Conservation (phyloP, 179 eudicot genomes). For the Beta macrorhiza region DNA sequence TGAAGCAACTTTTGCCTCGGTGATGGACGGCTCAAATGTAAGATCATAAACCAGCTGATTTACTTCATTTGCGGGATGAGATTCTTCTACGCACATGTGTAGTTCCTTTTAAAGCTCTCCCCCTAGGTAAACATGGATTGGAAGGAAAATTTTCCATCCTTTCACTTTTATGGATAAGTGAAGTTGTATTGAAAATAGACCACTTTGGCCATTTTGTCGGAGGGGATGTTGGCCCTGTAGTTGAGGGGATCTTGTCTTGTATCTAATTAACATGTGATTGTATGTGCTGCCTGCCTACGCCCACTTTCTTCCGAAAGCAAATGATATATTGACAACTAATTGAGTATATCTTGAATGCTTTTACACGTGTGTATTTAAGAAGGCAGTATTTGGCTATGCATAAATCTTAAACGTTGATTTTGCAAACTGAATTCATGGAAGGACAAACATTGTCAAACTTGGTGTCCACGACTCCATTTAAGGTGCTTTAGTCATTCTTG, state of each 20-base stretch:
- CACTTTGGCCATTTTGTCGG: neutral
- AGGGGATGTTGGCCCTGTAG: neutral
- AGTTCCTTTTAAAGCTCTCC: neutral
- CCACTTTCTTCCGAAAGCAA: neutral
- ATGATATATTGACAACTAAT: neutral
- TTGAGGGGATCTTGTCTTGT: too few species aligned
- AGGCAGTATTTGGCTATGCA: neutral
- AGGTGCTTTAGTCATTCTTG: neutral
- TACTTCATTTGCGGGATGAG: neutral
- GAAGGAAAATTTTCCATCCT: neutral
- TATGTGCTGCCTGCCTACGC: too few species aligned
- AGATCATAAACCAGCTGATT: neutral
- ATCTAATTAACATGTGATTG: neutral
- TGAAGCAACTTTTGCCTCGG: slow-evolving; percentile 63
- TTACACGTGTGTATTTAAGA: neutral
- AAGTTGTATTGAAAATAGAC: too few species aligned
- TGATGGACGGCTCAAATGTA: slow-evolving; percentile 79
- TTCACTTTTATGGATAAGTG: too few species aligned
- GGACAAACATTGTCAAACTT: neutral
- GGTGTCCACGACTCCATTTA: neutral
- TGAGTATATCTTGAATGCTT: neutral
- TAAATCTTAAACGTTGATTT: neutral
- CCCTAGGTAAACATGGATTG: neutral
- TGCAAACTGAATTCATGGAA: neutral
- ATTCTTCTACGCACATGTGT: neutral